Base-by-base conservation (phyloP, 371 early-diverging fungal species). In the Rozella allomycis region DNA sequence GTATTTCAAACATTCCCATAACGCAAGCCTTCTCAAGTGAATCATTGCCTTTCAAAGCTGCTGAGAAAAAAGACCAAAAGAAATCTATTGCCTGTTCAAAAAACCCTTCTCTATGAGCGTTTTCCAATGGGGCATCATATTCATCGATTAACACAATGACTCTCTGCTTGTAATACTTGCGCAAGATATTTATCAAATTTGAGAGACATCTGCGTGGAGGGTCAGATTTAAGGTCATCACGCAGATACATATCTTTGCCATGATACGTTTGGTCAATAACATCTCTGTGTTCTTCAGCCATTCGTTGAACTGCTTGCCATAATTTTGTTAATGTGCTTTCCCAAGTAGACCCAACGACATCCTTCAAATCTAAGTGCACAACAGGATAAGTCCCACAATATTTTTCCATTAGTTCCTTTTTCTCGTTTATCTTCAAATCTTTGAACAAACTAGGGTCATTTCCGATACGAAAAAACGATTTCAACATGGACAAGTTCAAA, bases 111-210 rank as follows among this genome's bases (percentile, higher is more conserved):
- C 28, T 7, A 8, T 12, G 16, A 11, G 28, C 28, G 16, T 28
- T 10, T 12, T 28, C 16, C 14, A 28, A 14, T 6, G 28, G 28
- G 16, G 28, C 28, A 28, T 28, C 28, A 16, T 28, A 28, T 28
- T 28, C 28, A 28, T 28, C 28, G n/a, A 28, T 16, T 14, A 28
- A 28, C 16, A 28, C 28, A 28, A 28, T 14, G 14, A 28, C 28
- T 11, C 13, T 7, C 14, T 28, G 9, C 5, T 14, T 14, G 28
- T 28, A 12, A 10, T 28, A 12, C 16, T 7, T 28, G 14, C 16
- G 13, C 5, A 28, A 12, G 6, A 5, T 14, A 5, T 7, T 28
- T 8, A 16, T 28, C 13, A 28, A 14, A 6, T n/a, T n/a, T n/a
- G n/a, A n/a, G n/a, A n/a, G n/a, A n/a, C n/a, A n/a, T n/a, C n/a